A percentile compares a stretch with the other conserved stretches of the same genome.
phyloP scores from a whole-genome alignment of 805 yeast genomes.

The Candida ulmi region DNA sequence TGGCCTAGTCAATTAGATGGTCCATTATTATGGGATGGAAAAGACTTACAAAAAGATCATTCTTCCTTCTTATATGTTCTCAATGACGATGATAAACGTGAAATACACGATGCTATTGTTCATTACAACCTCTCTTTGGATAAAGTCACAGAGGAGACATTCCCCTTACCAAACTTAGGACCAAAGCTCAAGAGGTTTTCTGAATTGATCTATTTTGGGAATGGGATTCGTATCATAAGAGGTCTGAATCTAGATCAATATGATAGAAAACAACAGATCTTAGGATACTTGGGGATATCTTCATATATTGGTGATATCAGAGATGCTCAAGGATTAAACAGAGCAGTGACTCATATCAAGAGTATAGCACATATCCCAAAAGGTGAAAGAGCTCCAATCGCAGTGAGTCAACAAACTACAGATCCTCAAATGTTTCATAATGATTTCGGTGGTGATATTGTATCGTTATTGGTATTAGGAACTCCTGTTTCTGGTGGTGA shows the following conservation, averaged over 20 bases:
- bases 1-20: constrained; percentile 3
- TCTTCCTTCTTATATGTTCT: not conserved
- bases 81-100: not conserved
- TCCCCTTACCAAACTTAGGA: not conserved
- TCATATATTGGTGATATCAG: constrained; percentile 3
- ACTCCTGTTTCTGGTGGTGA: constrained; percentile 1
- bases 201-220: constrained; percentile 1
- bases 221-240: constrained; percentile 1
- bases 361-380: constrained; percentile 4
- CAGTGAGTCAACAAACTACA: constrained; percentile 4
- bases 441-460: constrained; percentile 5
- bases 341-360: constrained; percentile 5
- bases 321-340: constrained; percentile 4
- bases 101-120: constrained; percentile 1
- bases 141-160: not conserved
- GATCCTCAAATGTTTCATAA: constrained; percentile 6
- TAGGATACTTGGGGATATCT: constrained; percentile 2
- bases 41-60: not conserved
- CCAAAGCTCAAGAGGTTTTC: not conserved
- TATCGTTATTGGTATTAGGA: constrained; percentile 1
- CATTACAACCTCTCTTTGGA: not conserved
- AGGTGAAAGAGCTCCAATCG: constrained; percentile 2
- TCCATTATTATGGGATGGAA: constrained; percentile 3
- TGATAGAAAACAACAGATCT: not conserved
- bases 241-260: constrained; percentile 1